Evolutionary conservation across 129 eudicot species (phyloP), one percentile per base, ranked within the genome.

Genomic region (Smallanthus sonchifolius): DNA sequence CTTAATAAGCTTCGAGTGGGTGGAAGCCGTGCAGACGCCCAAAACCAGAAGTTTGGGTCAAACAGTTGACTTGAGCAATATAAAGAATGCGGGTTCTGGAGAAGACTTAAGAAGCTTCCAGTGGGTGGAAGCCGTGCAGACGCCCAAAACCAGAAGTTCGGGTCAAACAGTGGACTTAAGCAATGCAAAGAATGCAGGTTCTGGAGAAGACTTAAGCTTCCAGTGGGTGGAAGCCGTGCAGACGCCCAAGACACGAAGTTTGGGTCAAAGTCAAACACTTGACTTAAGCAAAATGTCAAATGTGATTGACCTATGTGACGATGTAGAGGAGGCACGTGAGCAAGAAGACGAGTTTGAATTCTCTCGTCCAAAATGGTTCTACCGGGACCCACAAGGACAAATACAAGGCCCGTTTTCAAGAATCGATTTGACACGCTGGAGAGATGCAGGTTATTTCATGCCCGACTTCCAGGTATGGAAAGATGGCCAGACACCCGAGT

Each of bases 391-490:
- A 0, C 92, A 67, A 57, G 84, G 86, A 65, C 38, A 28, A 2
- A n/a, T 14, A 35, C 96, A 88, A 76, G 98, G 98, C 8, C 97
- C 98, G 5, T 80, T 93, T 79, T 67, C 95, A 14, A 69, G 88
- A 76, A 9, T 5, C 3, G 67, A 76, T 10, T 67, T 93, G 72
- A 84, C 83, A 48, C 37, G 59, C 13, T 93, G 98, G 98, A 80
- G 65, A 2, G 87, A 84, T 35, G 67, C 75, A 2, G 49, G 71
- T 75, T 93, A 84, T 80, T 93, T 93, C 19, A 20, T 6, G 28
- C 71, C 89, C 0, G 84, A 70, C 7, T 93, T 93, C 70, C 79
- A 19, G 79, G 85, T 93, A 2, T 93, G 98, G 97, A 84, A 73
- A 79, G 67, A 2, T 0, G 97, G 92, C 69, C 82, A 84, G 62